These are phyloP conservation scores for Penicillium arizonense DNA, from an alignment of 495 filamentous ascomycete genomes.

Conservation along the genomic window DNA sequence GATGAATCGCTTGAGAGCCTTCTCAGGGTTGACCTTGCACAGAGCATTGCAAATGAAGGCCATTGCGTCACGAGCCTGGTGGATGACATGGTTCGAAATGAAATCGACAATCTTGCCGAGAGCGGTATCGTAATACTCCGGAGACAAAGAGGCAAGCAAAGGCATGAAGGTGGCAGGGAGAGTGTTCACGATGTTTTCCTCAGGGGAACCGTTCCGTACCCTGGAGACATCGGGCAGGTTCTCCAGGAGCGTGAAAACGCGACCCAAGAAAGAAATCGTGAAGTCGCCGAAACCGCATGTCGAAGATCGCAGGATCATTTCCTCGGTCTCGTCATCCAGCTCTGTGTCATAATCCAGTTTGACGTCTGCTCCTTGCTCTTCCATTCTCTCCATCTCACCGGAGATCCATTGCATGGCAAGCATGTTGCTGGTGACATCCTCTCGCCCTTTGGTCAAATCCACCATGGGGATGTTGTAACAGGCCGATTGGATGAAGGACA, in stretches of 20 bases:
- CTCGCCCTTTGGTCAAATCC: slow-evolving; percentile 69
- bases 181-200: slow-evolving; percentile 97
- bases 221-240: slow-evolving; percentile 90
- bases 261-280: slow-evolving; percentile 81
- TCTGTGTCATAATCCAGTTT: slow-evolving; percentile 82
- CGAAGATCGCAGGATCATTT: slow-evolving; percentile 89
- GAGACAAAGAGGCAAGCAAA: slow-evolving; percentile 85
- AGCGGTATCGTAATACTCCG: slow-evolving; percentile 88
- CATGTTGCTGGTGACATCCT: slow-evolving; percentile 67
- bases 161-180: slow-evolving; percentile 90
- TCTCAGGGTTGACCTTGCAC: slow-evolving; percentile 91
- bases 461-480: slow-evolving; percentile 93
- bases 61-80: slow-evolving; percentile 97
- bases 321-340: slow-evolving; percentile 82
- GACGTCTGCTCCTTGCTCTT: slow-evolving; percentile 78
- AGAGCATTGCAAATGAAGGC: slow-evolving; percentile 96
- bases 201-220: slow-evolving; percentile 84
- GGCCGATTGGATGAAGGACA: slow-evolving; percentile 92
- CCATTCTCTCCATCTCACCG: slow-evolving; percentile 89
- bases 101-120: slow-evolving; percentile 90
- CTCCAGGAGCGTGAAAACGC: slow-evolving; percentile 91
- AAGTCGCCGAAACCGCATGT: slow-evolving; percentile 94
- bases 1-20: slow-evolving; percentile 84
- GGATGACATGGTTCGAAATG: slow-evolving; percentile 92
- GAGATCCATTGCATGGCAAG: slow-evolving; percentile 93